Percentiles rank a stretch among this genome's conserved stretches.
Conservation (phyloP, 768 basidiomycete genomes). For the Calocybe gangraenosa region DNA sequence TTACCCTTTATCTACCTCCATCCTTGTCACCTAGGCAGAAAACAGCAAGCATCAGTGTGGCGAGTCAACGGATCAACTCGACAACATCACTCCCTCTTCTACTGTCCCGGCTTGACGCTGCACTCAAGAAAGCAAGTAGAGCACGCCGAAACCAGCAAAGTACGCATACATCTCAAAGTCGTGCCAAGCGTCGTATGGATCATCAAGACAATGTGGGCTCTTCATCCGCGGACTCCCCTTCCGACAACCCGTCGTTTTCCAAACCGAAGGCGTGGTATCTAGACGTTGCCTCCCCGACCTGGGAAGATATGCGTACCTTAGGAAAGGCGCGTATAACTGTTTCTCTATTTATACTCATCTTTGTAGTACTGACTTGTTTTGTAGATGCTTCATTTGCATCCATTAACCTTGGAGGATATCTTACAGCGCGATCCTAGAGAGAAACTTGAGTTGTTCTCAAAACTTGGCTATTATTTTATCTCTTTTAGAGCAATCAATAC, state of each 20-base stretch:
- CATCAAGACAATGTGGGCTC: slow-evolving; percentile 9
- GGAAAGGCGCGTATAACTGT: slow-evolving; percentile 55
- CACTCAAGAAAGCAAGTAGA: slow-evolving; percentile 37
- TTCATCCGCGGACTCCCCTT: background rate
- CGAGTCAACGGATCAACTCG: slow-evolving; percentile 27
- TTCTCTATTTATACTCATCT: background rate
- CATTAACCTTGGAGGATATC: slow-evolving; percentile 90
- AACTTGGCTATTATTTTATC: slow-evolving; percentile 89
- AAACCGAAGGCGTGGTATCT: slow-evolving; percentile 79
- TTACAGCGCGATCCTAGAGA: slow-evolving; percentile 88
- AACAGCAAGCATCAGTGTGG: slow-evolving; percentile 3
- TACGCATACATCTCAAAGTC: slow-evolving; percentile 15
- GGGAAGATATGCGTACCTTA: slow-evolving; percentile 82
- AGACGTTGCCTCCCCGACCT: slow-evolving; percentile 82
- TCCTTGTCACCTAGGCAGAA: slow-evolving; percentile 14
- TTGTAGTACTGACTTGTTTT: background rate
- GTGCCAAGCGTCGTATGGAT: slow-evolving; percentile 22
- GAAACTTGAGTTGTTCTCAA: slow-evolving; percentile 84
- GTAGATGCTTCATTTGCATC: slow-evolving; percentile 84
- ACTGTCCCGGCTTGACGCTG: slow-evolving; percentile 45
- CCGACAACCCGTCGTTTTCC: background rate
- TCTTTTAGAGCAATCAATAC: slow-evolving; percentile 81
- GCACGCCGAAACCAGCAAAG: slow-evolving; percentile 25
- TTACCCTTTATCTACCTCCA: slow-evolving; percentile 61
- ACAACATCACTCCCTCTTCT: slow-evolving; percentile 46